Evolutionary conservation across 2,329 filamentous ascomycete genomes (phyloP).

Genomic region (Chaetomiaceae sp.): DNA sequence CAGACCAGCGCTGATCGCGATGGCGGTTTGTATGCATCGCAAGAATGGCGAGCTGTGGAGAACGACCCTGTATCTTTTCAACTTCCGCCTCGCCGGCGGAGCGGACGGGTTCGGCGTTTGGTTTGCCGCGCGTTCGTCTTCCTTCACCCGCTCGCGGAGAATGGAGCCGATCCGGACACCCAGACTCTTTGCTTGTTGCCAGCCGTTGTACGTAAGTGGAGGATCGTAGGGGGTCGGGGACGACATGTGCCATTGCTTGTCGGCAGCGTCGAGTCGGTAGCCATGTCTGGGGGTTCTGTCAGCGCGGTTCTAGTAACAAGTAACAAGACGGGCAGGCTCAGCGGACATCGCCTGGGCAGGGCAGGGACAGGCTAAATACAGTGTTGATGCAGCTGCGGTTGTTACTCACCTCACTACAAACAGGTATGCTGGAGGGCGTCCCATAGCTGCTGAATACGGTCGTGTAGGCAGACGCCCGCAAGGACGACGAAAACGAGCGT

Average conservation of each 20-base stretch:
- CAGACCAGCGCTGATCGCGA: constrained; percentile 81
- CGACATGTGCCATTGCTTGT: constrained; percentile 90
- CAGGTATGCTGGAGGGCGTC: constrained; percentile 37
- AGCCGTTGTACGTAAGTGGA: constrained; percentile 89
- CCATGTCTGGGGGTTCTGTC: constrained; percentile 60
- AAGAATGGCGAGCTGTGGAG: constrained; percentile 93
- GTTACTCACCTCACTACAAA: constrained; percentile 38
- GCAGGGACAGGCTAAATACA: not conserved
- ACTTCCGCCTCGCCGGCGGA: constrained; percentile 25
- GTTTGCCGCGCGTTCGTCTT: constrained; percentile 35
- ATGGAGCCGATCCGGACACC: constrained; percentile 79
- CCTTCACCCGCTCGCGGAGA: constrained; percentile 46
- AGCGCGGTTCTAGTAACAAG: too few relatives aligned
- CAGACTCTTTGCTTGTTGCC: constrained; percentile 76
- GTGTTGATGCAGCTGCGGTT: not conserved
- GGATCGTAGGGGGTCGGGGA: constrained; percentile 94
- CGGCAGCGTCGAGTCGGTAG: constrained; percentile 85
- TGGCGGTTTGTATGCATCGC: constrained; percentile 85
- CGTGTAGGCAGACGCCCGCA: not conserved
- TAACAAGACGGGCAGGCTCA: too few relatives aligned
- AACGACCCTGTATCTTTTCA: constrained; percentile 66
- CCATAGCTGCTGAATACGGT: constrained; percentile 28
- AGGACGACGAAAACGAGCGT: too few relatives aligned
- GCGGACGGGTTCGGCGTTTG: constrained; percentile 15
- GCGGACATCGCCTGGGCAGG: not conserved